Evolutionary conservation across 805 yeast species (phyloP).

Genomic region (Nakazawaea molendinolei): DNA sequence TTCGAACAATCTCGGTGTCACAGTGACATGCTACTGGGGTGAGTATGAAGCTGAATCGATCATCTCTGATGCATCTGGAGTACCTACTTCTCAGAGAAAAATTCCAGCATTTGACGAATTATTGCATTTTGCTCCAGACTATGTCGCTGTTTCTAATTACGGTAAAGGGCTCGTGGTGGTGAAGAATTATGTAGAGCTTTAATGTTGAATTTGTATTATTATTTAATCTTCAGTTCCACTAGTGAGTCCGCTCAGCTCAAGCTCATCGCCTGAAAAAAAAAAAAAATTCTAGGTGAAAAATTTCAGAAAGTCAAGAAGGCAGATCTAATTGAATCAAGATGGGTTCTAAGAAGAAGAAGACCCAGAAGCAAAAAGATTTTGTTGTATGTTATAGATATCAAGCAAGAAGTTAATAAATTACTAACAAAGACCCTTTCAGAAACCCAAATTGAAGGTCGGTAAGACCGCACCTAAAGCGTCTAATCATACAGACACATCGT

Average conservation of each 20-base stretch:
- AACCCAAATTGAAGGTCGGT: constrained; percentile 82
- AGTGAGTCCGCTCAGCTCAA: background rate
- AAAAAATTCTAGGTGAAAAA: background rate
- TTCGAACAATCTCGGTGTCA: constrained; percentile 42
- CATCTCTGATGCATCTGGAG: constrained; percentile 34
- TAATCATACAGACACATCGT: constrained; percentile 81
- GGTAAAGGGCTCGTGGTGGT: constrained; percentile 66
- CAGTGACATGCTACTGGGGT: constrained; percentile 71
- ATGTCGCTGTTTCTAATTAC: constrained; percentile 57
- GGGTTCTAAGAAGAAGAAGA: constrained; percentile 51
- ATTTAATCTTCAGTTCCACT: background rate
- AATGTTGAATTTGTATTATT: constrained; percentile 7
- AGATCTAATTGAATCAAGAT: no score
- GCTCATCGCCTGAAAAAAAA: background rate
- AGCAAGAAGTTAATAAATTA: background rate
- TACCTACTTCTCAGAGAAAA: constrained; percentile 25
- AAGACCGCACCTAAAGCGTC: constrained; percentile 65
- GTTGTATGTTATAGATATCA: constrained; percentile 24
- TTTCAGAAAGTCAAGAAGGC: background rate
- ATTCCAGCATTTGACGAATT: constrained; percentile 73
- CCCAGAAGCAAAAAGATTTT: constrained; percentile 68
- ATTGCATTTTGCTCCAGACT: constrained; percentile 57
- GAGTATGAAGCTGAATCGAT: constrained; percentile 47
- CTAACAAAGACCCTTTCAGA: constrained; percentile 25
- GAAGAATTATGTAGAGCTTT: constrained; percentile 39